Base-by-base conservation (phyloP, 2,329 filamentous ascomycete genomes). In the Davidsoniella australis region DNA sequence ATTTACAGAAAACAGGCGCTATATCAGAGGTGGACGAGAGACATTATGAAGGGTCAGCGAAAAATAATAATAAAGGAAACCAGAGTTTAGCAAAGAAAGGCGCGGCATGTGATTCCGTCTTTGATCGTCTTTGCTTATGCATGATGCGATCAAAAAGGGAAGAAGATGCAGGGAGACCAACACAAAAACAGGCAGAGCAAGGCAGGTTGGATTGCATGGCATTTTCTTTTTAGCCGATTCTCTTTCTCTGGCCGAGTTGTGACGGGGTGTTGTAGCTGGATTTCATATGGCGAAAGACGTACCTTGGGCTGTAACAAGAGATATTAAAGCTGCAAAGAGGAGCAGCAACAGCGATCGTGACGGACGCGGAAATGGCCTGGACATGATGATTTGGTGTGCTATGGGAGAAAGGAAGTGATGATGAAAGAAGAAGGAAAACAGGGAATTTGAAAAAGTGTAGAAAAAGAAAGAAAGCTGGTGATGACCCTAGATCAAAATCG, bases 1-100 rank as follows among this genome's bases (percentile, higher is more conserved):
- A 81, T 69, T 81, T 81, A 68, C 77, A 81, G 61, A 80, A 81
- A 2, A 73, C 76, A 41, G 75, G 71, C 29, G 72, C 76, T 80
- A 57, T 26, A 48, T 9, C 8, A 9, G 16, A 45, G 33, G 23
- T 36, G 38, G 24, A 41, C 23, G 38, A 23, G 7, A 24, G 10
- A 5, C 17, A 42, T 24, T 42, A 17, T 33, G 26, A 45, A 37
- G 48, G 55, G 62, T 54, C 60, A 59, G 54, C 50, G 55, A 48
- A 45, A 4, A 33, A 33, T n/a, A n/a, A 33, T 12, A 33, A 33
- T 9, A 33, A 29, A 8, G 12, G 2, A 33, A 33, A 33, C 8
- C 29, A 33, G 12, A 33, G 29, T 3, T 26, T 44, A 26, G 37
- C 38, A 39, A 33, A 5, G 9, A 33, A 33, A 33, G 29, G 29